Evolutionary conservation across 768 basidiomycete species (phyloP), one percentile per base, ranked within the genome.

Genomic region (Lanmaoa pseudosensibilis): DNA sequence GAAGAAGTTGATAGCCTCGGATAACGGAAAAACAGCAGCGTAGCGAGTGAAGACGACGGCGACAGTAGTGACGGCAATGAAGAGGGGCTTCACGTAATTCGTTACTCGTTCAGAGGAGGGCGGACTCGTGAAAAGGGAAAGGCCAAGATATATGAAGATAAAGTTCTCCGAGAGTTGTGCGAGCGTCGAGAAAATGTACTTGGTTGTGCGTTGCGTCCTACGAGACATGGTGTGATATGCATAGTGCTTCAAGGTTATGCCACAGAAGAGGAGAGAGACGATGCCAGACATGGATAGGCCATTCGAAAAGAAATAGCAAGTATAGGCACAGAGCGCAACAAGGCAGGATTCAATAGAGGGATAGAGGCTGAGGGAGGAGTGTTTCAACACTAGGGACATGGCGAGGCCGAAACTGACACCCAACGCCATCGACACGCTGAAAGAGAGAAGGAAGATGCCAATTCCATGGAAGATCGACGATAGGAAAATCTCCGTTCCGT

Each of bases 191-290:
- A 98, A 99, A 56, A 98, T 92, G 78, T 95, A 97, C 73, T 96
- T 95, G 30, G 88, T 92, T 13, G 94, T 89, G 44, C 91, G 84
- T 69, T 98, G 97, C 0, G 97, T 98, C 51, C 92, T 84, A 27
- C 84, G 85, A 11, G 94, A 96, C 97, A 99, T 99, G 50, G 94
- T 98, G 76, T 98, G 97, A 70, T 97, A 98, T n/a, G 96, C 97
- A 68, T 99, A 98, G 70, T 99, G 97, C 74, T 99, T 99, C 64
- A 99, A 82, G 4, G 97, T 99, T 70, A 99, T 97, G 57, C 97
- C 96, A 70, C 96, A 98, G 78, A 99, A 98, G 44, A 98, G 86
- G 39, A 98, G 83, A 4, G 95, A 97, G 43, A 98, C 95, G 73
- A 98, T 98, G 48, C 97, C 96, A 70, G 86, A 90, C 91, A 97